A percentile compares a stretch with the other conserved stretches of the same genome.
These are phyloP conservation scores for Posidonia australis DNA, from an alignment of 106 monocot genomes.

Conservation along the genomic window DNA sequence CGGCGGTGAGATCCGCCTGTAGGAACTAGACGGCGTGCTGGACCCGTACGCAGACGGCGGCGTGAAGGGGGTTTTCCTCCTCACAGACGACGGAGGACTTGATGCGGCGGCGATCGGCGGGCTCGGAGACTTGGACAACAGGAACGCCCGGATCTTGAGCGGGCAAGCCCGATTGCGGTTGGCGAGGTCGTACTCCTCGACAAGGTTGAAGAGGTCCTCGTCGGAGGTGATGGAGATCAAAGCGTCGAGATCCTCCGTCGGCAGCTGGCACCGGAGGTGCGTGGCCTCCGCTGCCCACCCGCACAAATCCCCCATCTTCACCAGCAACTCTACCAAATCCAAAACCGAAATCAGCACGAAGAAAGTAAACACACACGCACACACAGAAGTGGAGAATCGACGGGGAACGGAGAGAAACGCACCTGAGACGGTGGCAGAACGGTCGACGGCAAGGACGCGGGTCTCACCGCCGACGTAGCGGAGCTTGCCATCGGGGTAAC, in stretches of 20 bases:
- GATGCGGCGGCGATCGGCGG: neutral
- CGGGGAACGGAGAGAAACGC: neutral
- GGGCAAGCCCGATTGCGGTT: constrained; percentile 17
- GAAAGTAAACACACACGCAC: neutral
- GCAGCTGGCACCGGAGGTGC: constrained; percentile 61
- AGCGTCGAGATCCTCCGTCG: constrained; percentile 73
- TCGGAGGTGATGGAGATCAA: constrained; percentile 47
- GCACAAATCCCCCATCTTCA: constrained; percentile 57
- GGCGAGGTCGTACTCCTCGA: constrained; percentile 68
- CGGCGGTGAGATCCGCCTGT: neutral
- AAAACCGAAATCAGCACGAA: too few relatives aligned
- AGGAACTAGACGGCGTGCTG: neutral
- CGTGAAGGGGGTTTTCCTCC: neutral
- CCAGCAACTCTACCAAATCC: neutral
- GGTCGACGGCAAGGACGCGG: constrained; percentile 54
- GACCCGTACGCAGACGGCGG: neutral
- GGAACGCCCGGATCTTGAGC: constrained; percentile 66
- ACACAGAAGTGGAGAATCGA: neutral
- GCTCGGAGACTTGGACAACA: constrained; percentile 12
- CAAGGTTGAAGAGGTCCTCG: constrained; percentile 64
- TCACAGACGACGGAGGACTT: neutral
- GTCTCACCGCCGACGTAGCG: constrained; percentile 68
- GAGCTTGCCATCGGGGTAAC: constrained; percentile 51
- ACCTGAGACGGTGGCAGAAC: constrained; percentile 46
- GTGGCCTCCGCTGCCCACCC: constrained; percentile 14